Base-by-base conservation (phyloP, 2,329 filamentous ascomycete species). In the Massarina eburnea region DNA sequence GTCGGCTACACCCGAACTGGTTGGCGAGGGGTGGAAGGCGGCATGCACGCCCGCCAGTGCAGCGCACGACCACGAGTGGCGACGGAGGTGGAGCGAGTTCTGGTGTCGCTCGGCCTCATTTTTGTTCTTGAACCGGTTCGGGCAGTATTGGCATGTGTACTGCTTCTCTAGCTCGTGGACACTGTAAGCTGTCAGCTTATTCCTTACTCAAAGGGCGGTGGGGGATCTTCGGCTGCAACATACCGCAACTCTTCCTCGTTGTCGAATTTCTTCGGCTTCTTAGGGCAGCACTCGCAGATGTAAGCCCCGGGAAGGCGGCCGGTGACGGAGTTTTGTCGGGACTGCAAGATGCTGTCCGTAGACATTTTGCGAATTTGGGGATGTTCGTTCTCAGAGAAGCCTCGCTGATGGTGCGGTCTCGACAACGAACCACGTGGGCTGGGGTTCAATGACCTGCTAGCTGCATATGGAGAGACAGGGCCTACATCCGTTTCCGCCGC, bases 81-180 rank as follows among this genome's bases (percentile, higher is more conserved):
- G 85, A 26, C 92, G 84, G 8, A 97, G 80, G 70, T 97, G 92
- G 9, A 97, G 81, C 12, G 91, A 96, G 64, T 96, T 97, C 64
- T 96, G 91, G 67, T 97, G 92, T 24, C 94, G 84, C 71, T 97
- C 92, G 2, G 91, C 91, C 73, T 97, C 94, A 62, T 97, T 97
- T 74, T 97, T 97, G 75, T 97, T 97, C 73, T 97, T 97, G 77
- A 97, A 97, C 9, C 92, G 85, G 67, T 96, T 96, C 33, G 88
- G 88, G 70, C 92, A 97, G 68, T 89, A 97, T 21, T 84, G 81
- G 71, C 92, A 97, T 52, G 89, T 89, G 70, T 96, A 97, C 71
- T 97, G 92, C 71, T 97, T 97, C 71, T 97, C 94, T 65, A 89
- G 85, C 71, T 94, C 89, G 68, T 97, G 92, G 35, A 85, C 76